A percentile compares a stretch with the other conserved stretches of the same genome.
Conservation (phyloP, 2,329 filamentous ascomycete species). For the Pseudohalonectria lignicola region DNA sequence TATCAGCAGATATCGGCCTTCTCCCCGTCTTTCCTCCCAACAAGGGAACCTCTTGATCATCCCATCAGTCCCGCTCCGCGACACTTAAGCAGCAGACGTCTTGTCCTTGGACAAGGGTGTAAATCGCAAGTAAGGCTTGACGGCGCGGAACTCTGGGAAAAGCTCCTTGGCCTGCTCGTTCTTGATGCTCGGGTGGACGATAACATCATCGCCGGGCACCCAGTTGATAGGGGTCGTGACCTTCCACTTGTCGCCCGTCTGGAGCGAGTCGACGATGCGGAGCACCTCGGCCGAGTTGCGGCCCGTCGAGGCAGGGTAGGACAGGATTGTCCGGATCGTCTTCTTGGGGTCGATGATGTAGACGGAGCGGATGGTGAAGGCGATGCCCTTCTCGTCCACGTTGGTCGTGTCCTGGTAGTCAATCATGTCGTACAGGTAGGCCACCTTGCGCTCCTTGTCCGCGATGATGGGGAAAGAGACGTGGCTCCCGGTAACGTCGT, state of each 20-base stretch:
- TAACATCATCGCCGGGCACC: conserved; percentile 81
- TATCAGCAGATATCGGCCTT: too few species aligned
- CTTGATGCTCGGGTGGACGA: conserved; percentile 73
- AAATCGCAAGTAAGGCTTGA: conserved; percentile 66
- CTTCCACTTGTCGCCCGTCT: conserved; percentile 79
- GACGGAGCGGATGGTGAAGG: conserved; percentile 89
- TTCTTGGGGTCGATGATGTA: conserved; percentile 92
- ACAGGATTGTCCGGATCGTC: conserved; percentile 85
- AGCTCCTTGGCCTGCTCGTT: conserved; percentile 80
- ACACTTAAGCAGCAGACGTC: conserved; percentile 19
- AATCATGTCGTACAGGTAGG: conserved; percentile 71
- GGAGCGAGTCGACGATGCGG: conserved; percentile 67
- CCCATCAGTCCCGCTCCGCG: neutral
- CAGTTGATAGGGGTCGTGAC: conserved; percentile 87
- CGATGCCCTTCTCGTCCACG: conserved; percentile 71
- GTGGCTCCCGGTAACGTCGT: conserved; percentile 61
- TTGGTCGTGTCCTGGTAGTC: conserved; percentile 75
- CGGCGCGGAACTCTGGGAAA: conserved; percentile 64
- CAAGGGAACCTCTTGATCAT: too few species aligned
- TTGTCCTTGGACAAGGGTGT: conserved; percentile 52
- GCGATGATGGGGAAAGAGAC: conserved; percentile 72
- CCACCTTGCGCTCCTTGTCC: conserved; percentile 67
- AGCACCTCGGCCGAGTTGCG: conserved; percentile 72
- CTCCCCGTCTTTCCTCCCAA: too few species aligned
- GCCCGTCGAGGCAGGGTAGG: conserved; percentile 85